Conservation (phyloP, 768 basidiomycete genomes). For the Mycena pura region DNA sequence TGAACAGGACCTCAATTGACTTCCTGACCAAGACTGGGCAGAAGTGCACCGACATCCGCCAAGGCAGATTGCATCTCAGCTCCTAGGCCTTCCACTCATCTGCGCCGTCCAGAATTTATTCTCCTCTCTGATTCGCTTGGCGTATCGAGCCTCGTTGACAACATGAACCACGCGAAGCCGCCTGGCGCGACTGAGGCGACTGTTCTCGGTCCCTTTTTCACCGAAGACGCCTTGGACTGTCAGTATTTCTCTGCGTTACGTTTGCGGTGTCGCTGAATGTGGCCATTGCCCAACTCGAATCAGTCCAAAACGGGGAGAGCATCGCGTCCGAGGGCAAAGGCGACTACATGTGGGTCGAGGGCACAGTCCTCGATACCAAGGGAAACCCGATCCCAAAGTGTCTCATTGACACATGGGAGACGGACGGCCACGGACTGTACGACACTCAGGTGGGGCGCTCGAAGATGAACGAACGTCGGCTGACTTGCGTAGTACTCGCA, state of each 20-base stretch:
- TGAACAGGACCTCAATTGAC: constrained; percentile 60
- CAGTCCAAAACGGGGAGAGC: constrained; percentile 72
- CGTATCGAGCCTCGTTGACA: constrained; percentile 78
- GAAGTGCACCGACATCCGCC: constrained; percentile 70
- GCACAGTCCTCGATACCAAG: constrained; percentile 65
- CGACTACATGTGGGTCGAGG: constrained; percentile 82
- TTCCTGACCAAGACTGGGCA: constrained; percentile 82
- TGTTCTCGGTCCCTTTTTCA: constrained; percentile 85
- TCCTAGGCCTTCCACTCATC: constrained; percentile 21
- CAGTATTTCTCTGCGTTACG: constrained; percentile 30
- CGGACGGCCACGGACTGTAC: constrained; percentile 64
- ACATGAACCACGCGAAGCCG: constrained; percentile 71
- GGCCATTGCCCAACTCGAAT: neutral
- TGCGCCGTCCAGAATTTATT: constrained; percentile 69
- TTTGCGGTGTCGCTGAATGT: neutral
- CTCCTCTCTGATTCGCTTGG: constrained; percentile 86
- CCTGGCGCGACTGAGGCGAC: constrained; percentile 73
- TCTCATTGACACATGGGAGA: constrained; percentile 85
- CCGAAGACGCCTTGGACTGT: constrained; percentile 79
- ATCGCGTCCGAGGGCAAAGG: constrained; percentile 92
- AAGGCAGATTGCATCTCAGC: constrained; percentile 42
- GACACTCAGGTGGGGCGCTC: constrained; percentile 50
- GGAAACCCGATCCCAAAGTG: constrained; percentile 73
- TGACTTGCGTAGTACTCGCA: constrained; percentile 52
- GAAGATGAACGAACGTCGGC: no score